A percentile compares a stretch with the other conserved stretches of the same genome.
Evolutionary conservation across 345 rosid genomes (phyloP).

Genomic region (Aethionema arabicum): DNA sequence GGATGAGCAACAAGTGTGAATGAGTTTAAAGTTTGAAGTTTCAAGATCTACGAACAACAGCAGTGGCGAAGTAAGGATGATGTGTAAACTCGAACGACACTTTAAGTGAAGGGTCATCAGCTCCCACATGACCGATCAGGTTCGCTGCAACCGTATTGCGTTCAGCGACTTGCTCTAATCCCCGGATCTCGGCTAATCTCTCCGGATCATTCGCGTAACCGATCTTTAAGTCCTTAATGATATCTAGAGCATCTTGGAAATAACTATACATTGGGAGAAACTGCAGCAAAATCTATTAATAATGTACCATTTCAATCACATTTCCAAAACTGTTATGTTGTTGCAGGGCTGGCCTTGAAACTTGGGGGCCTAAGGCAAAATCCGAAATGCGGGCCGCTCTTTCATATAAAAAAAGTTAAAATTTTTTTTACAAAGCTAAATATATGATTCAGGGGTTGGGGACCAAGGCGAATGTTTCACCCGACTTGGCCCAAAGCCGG

Average conservation of each 20-base stretch:
- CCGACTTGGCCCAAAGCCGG: too few relatives aligned
- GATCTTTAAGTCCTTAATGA: constrained; percentile 74
- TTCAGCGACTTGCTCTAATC: constrained; percentile 89
- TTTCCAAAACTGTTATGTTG: neutral
- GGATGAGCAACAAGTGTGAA: constrained; percentile 10
- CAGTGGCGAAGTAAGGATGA: constrained; percentile 89
- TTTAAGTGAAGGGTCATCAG: constrained; percentile 72
- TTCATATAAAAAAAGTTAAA: too few relatives aligned
- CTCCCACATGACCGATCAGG: constrained; percentile 55
- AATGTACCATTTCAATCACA: constrained; percentile 6
- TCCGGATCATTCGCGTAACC: constrained; percentile 70
- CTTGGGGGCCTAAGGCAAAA: too few relatives aligned
- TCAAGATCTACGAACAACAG: constrained; percentile 85
- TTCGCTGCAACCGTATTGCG: constrained; percentile 78
- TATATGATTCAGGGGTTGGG: too few relatives aligned
- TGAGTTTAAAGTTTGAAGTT: neutral
- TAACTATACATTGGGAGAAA: constrained; percentile 59
- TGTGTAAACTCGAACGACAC: constrained; percentile 83
- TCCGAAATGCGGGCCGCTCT: too few relatives aligned
- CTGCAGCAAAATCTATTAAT: constrained; percentile 37
- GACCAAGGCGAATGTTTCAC: too few relatives aligned
- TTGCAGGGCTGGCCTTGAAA: too few relatives aligned
- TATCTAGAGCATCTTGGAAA: constrained; percentile 87
- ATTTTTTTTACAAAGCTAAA: too few relatives aligned
- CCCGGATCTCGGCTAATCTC: constrained; percentile 63